Percentiles rank a stretch among this genome's conserved stretches.
phyloP scores from a whole-genome alignment of 805 yeast genomes.

The Starmerella roubikii region DNA sequence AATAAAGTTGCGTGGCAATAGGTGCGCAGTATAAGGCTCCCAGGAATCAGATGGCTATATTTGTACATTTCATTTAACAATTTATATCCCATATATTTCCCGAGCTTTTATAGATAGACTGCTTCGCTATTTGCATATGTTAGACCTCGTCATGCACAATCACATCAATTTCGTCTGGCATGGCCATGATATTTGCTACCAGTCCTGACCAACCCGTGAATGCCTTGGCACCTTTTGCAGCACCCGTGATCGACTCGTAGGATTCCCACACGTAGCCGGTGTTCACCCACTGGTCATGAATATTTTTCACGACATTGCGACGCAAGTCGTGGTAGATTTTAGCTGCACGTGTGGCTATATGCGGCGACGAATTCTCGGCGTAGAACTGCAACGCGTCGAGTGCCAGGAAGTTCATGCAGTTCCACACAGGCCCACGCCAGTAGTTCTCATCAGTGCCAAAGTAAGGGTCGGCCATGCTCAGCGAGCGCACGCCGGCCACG shows the following conservation, averaged over 20 bases:
- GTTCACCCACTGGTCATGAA: constrained; percentile 50
- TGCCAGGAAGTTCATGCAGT: constrained; percentile 73
- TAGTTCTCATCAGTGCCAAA: constrained; percentile 79
- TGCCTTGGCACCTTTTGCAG: constrained; percentile 69
- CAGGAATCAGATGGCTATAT: no score
- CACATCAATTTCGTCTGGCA: constrained; percentile 40
- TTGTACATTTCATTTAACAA: no score
- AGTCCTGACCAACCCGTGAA: constrained; percentile 92
- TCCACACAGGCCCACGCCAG: constrained; percentile 94
- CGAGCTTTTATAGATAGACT: background rate
- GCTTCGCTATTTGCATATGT: constrained; percentile 16
- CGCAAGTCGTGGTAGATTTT: constrained; percentile 48
- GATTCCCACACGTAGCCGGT: constrained; percentile 89
- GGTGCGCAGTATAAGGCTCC: no score
- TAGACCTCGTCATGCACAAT: constrained; percentile 9
- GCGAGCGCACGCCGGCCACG: constrained; percentile 64
- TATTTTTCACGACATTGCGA: constrained; percentile 51
- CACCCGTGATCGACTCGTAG: constrained; percentile 65
- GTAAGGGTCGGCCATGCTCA: constrained; percentile 49
- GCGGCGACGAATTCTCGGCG: constrained; percentile 24
- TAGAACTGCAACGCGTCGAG: constrained; percentile 59
- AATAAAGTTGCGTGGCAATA: no score
- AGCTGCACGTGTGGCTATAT: constrained; percentile 30
- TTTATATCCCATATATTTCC: no score
- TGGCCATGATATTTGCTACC: constrained; percentile 64